Base-by-base conservation (phyloP, 495 filamentous ascomycete species). In the Penicillium bialowiezense region DNA sequence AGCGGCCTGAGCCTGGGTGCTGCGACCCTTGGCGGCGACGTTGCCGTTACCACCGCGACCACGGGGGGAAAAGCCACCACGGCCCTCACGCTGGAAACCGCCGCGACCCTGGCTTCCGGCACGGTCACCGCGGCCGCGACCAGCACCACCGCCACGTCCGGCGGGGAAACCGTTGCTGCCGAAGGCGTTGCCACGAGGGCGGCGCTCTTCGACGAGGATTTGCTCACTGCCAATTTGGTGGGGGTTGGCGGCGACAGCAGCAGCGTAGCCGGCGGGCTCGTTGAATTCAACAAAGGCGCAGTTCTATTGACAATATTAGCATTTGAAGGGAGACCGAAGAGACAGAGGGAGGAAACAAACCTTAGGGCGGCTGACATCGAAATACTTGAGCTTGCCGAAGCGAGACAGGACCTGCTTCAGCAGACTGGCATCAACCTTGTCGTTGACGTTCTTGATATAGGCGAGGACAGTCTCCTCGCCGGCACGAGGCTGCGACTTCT, bases 271-370 rank as follows among this genome's bases (percentile, higher is more conserved):
- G 38, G 89, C 77, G 38, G 80, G 59, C 32, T 87, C 87, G 56
- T 82, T 83, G 63, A 95, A 98, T 62, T 98, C 95, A 52, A 96
- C 88, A 63, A 96, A 96, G 21, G 93, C 95, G 62, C 90, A 96
- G 74, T 91, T 97, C 95, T 97, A 58, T 15, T 45, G 13, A 35
- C 7, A 24, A 33, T 46, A 15, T 18, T 20, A 15, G 36, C 23
- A 5, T 5, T 4, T 36, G 24, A 44, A 17, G 15, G 24, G 12
- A 43, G 19, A 21, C n/a, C 0, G 41, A 24, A 28, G 43, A 41
- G 56, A 20, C 2, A 18, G 20, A n/a, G 20, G 2, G 26, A 20
- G 33, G 17, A 35, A 18, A 51, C 81, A 58, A 80, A 96, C 92
- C 90, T 95, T 97, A 44, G 71, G 68, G 43, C 90, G 89, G 70